phyloP scores from a whole-genome alignment of 305 asterid genomes.

The Fraxinus albicans region DNA sequence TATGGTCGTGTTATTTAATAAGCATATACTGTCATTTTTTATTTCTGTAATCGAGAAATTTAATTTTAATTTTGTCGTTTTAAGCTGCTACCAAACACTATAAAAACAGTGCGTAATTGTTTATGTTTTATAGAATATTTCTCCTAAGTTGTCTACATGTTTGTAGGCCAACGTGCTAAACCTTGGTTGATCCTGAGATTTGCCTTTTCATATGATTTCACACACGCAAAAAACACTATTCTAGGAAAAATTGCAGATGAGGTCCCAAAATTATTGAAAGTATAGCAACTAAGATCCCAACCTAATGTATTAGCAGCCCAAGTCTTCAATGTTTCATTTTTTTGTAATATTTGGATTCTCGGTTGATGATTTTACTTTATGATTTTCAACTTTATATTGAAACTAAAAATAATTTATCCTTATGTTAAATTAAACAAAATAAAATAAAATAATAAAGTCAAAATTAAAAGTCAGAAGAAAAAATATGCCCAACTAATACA shows the following conservation, averaged over 20 bases:
- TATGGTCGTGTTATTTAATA: no score
- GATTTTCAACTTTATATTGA: no score
- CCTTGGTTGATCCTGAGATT: slow-evolving; percentile 26
- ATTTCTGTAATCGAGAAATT: no score
- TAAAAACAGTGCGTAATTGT: slow-evolving; percentile 28
- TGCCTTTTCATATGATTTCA: slow-evolving; percentile 18
- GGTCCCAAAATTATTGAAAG: not conserved
- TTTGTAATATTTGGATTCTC: not conserved
- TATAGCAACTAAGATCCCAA: not conserved
- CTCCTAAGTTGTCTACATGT: slow-evolving; percentile 31
- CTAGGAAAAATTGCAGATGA: not conserved
- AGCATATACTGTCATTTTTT: no score
- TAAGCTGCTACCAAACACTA: slow-evolving; percentile 35
- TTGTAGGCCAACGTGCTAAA: slow-evolving; percentile 43
- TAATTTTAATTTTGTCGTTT: slow-evolving; percentile 15
- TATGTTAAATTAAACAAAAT: no score
- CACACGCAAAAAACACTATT: not conserved
- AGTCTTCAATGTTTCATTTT: not conserved
- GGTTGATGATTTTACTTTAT: not conserved
- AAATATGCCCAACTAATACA: not conserved
- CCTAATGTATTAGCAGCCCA: not conserved
- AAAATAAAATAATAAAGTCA: no score
- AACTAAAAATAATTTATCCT: no score
- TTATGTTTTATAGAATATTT: slow-evolving; percentile 20
- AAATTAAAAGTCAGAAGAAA: not conserved